These are phyloP conservation scores for Tetrahymena borealis DNA, from an alignment of 73 alveolate genomes.

Conservation along the genomic window DNA sequence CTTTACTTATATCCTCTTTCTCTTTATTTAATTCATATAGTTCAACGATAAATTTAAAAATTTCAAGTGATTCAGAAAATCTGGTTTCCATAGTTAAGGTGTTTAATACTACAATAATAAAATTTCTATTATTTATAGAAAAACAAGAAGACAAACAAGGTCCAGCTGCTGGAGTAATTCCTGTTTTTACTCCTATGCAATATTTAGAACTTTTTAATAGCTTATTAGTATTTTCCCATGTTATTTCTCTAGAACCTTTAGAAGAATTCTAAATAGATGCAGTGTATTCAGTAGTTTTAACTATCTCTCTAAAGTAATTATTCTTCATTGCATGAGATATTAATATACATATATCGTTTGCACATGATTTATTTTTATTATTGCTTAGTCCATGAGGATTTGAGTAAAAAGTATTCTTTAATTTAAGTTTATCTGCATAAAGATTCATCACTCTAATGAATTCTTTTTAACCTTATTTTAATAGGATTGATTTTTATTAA, in stretches of 20 bases:
- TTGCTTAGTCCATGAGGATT: slow-evolving; percentile 60
- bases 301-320: slow-evolving; percentile 9
- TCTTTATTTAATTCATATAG: background rate
- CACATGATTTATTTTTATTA: slow-evolving; percentile 36
- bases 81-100: background rate
- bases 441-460: slow-evolving; percentile 13
- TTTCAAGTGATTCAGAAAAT: background rate
- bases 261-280: background rate
- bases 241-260: slow-evolving; percentile 27
- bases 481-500: too few species aligned
- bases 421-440: slow-evolving; percentile 10
- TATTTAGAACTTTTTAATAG: slow-evolving; percentile 55
- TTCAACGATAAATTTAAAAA: background rate
- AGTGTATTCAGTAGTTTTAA: slow-evolving; percentile 2
- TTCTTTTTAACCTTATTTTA: background rate
- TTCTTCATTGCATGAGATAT: slow-evolving; percentile 33
- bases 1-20: background rate
- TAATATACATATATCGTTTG: slow-evolving; percentile 40
- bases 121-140: background rate
- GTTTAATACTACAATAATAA: background rate
- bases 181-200: slow-evolving; percentile 79
- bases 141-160: slow-evolving; percentile 50
- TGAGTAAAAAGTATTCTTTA: slow-evolving; percentile 31
- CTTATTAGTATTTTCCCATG: slow-evolving; percentile 75
- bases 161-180: slow-evolving; percentile 84